Conservation (phyloP, 805 yeast genomes). For the Cyberlindnera euphorbiae region DNA sequence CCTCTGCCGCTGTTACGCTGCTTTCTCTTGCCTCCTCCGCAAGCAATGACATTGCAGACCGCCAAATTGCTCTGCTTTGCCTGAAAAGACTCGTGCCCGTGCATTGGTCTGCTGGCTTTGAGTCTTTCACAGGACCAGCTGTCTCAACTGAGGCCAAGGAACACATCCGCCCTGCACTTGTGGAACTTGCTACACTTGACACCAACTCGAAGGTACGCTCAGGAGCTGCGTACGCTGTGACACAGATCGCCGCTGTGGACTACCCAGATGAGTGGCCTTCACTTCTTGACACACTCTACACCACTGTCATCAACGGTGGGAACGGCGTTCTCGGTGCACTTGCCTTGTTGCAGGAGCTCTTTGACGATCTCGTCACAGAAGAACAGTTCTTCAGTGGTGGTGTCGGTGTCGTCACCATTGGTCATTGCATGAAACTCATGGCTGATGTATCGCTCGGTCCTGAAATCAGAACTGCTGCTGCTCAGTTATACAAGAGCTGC, state of each 20-base stretch:
- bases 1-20: constrained; percentile 39
- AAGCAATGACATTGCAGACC: constrained; percentile 29
- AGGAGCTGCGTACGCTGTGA: constrained; percentile 68
- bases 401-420: constrained; percentile 51
- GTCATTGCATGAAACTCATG: constrained; percentile 43
- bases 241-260: constrained; percentile 83
- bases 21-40: constrained; percentile 36
- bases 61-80: constrained; percentile 65
- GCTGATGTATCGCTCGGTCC: constrained; percentile 25
- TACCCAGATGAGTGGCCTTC: constrained; percentile 97
- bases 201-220: constrained; percentile 56
- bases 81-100: constrained; percentile 63
- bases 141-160: constrained; percentile 48
- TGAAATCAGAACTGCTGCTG: constrained; percentile 42
- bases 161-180: constrained; percentile 43
- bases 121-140: constrained; percentile 65
- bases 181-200: constrained; percentile 41
- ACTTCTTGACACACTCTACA: constrained; percentile 46
- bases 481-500: constrained; percentile 49
- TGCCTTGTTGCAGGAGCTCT: constrained; percentile 63
- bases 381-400: constrained; percentile 81
- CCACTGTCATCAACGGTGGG: constrained; percentile 28
- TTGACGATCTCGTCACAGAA: constrained; percentile 82
- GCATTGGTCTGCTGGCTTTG: constrained; percentile 83
- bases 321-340: constrained; percentile 19